Base-by-base conservation (phyloP, 257 asterid species). In the Capsicum chinense region DNA sequence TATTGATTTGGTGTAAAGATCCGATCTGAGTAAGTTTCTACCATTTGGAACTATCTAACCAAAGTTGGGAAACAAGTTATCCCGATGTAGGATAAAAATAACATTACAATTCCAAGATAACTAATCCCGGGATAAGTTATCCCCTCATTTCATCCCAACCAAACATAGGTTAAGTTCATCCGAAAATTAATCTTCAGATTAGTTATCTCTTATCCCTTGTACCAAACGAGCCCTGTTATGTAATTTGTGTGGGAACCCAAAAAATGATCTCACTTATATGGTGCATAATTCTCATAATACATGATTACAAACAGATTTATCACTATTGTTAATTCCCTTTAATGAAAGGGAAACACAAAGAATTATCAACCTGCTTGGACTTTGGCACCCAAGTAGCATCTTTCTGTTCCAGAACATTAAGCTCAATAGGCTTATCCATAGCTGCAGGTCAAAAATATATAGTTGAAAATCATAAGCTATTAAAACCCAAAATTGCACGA, bases 401-500 rank as follows among this genome's bases (percentile, higher is more conserved):
- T 64, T 11, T 78, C 44, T 78, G 50, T 39, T 33, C 58, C 60
- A 21, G 82, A 78, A 33, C 4, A 15, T 78, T 76, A 52, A 37
- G 26, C 26, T 59, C 17, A 74, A 19, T 74, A 48, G 80, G 60
- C n/a, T 48, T 50, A 13, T 1, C 81, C 17, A 56, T 10, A 74
- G 82, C 82, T 78, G 66, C 64, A 71, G 47, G 82, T 14, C 1
- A 78, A 78, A 78, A 54, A 54, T 76, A 54, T 68, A 39, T 68
- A 37, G 78, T 68, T 68, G 78, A 37, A 68, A 68, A 35, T 68
- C 48, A 76, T 33, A 78, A 26, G 19, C 50, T 78, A 54, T 54
- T 54, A 26, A 78, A 78, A 78, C 33, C 50, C 82, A 78, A 78
- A 78, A 78, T 78, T 78, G 82, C 82, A 78, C 33, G 82, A 54